Percentiles rank a stretch among this genome's conserved stretches.
These are phyloP conservation scores for Melocanna baccifera DNA, from an alignment of 176 grass and related monocot genomes.

Conservation along the genomic window DNA sequence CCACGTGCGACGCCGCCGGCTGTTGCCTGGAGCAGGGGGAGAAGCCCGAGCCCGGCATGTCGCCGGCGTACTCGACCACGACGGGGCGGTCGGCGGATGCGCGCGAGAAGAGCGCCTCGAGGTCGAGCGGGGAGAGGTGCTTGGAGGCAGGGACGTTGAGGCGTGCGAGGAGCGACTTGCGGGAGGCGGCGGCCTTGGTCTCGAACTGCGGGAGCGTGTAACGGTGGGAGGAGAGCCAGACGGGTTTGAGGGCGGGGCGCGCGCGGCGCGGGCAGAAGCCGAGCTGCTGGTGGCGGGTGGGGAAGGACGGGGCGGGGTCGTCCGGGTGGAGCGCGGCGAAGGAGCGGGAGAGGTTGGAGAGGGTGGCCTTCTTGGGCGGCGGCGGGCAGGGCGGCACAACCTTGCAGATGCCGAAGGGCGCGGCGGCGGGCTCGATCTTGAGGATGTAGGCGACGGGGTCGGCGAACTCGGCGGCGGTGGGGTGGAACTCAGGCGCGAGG, in stretches of 20 bases:
- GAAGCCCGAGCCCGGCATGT: conserved; percentile 83
- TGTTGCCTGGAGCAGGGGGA: conserved; percentile 1
- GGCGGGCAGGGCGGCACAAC: conserved; percentile 62
- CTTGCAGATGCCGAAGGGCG: conserved; percentile 84
- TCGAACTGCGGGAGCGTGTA: conserved; percentile 89
- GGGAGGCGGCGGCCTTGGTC: conserved; percentile 41
- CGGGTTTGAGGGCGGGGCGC: conserved; percentile 56
- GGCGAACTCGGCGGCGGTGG: conserved; percentile 68
- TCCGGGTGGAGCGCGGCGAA: conserved; percentile 62
- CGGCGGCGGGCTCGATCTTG: conserved; percentile 71
- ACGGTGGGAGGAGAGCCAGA: conserved; percentile 56
- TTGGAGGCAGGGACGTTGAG: conserved; percentile 30
- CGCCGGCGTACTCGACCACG: conserved; percentile 77
- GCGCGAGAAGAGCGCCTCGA: conserved; percentile 93
- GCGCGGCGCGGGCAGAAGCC: conserved; percentile 62
- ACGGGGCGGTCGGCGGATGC: conserved; percentile 56
- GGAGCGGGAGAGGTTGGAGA: conserved; percentile 83
- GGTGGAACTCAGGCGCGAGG: conserved; percentile 84
- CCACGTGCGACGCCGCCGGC: conserved; percentile 37
- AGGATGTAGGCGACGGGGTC: conserved; percentile 85
- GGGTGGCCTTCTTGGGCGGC: conserved; percentile 61
- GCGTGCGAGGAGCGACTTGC: conserved; percentile 35
- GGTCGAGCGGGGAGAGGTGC: conserved; percentile 57
- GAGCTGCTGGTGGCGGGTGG: conserved; percentile 77
- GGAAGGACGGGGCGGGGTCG: conserved; percentile 50